Evolutionary conservation across 345 rosid species (phyloP).

Genomic region (Heritiera fomes): DNA sequence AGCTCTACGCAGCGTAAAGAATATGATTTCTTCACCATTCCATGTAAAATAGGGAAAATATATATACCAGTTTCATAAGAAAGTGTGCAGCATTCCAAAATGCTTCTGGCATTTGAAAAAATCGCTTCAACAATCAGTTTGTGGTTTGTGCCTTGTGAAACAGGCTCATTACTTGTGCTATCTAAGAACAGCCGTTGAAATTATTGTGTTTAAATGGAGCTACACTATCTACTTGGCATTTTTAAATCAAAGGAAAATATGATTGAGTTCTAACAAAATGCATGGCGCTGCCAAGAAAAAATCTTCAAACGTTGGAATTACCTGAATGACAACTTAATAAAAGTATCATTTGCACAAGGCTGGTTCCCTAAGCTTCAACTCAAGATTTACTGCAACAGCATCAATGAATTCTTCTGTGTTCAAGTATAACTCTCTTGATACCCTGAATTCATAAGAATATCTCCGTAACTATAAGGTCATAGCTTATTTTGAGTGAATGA

Average conservation of each 20-base stretch:
- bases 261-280: background rate
- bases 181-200: background rate
- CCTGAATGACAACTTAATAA: background rate
- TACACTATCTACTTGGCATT: background rate
- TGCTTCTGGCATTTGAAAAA: background rate
- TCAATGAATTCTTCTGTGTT: constrained; percentile 87
- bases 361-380: constrained; percentile 50
- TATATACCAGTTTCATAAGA: background rate
- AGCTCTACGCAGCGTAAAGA: background rate
- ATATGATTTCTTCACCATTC: background rate
- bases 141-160: constrained; percentile 2
- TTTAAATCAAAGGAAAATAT: background rate
- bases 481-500: background rate
- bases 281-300: background rate
- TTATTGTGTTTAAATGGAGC: background rate
- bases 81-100: background rate
- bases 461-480: background rate
- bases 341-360: constrained; percentile 33
- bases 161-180: background rate
- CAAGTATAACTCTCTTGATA: constrained; percentile 65
- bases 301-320: background rate
- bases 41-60: background rate
- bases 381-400: constrained; percentile 66
- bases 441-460: constrained; percentile 47
- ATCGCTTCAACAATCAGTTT: background rate